These are phyloP conservation scores for Chlamydomonas sphaeroides DNA, from an alignment of 139 green algal species.

Conservation along the genomic window DNA sequence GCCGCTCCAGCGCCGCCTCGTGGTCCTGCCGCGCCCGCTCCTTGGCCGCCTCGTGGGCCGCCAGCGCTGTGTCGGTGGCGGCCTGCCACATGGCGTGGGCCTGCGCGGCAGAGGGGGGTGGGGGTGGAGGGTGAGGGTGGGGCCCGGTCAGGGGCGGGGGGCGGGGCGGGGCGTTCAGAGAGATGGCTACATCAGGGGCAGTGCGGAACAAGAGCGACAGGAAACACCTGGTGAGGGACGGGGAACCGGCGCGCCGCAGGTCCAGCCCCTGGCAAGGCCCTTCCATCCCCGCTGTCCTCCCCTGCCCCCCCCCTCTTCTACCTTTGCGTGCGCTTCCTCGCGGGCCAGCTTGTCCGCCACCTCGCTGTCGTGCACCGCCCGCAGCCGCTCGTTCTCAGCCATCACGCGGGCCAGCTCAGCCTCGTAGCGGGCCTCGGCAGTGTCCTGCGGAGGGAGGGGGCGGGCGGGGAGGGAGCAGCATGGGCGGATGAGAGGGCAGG, in stretches of 20 bases:
- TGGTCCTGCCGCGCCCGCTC: conserved; percentile 11
- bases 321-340: conserved; percentile 49
- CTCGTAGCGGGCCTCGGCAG: not conserved
- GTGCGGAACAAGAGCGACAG: no score
- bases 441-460: not conserved
- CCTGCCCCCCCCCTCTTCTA: conserved; percentile 20
- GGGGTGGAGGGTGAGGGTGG: not conserved
- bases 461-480: not conserved
- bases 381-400: conserved; percentile 46
- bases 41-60: conserved; percentile 20
- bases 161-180: no score
- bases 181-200: no score
- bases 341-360: conserved; percentile 33
- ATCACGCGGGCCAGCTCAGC: not conserved
- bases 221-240: no score
- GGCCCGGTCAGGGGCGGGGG: no score
- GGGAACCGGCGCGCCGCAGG: no score
- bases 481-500: no score
- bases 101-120: not conserved
- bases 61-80: not conserved
- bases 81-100: conserved; percentile 21
- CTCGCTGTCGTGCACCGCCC: conserved; percentile 38
- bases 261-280: not conserved
- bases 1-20: conserved; percentile 1
- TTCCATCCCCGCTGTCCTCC: not conserved